Evolutionary conservation across 306 rosid genomes (phyloP), one percentile per base, ranked within the genome.

Genomic region (Cotoneaster glaucophyllus): DNA sequence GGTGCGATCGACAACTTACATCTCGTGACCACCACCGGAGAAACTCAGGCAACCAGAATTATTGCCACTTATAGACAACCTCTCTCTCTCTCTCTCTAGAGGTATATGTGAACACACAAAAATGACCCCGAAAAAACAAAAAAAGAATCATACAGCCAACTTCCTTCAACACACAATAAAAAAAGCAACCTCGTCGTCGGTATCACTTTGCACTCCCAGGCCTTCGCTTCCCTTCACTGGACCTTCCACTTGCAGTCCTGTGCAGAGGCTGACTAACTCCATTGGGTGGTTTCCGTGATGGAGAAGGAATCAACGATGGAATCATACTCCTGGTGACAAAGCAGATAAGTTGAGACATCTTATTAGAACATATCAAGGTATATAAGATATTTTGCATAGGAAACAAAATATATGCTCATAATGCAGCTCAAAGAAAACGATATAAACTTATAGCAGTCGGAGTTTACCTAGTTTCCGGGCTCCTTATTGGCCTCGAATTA

Each of bases 221-320:
- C 71, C 74, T 96, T 76, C 87, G 80, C 87, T 79, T 92, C 39
- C 74, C 88, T 75, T 88, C 97, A 57, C 56, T 63, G 18, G 84
- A 52, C 54, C 54, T 48, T 48, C 54, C 54, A 48, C 54, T 48
- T 48, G 84, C 84, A 1, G 82, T 70, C 76, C 79, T 85, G 24
- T 64, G 28, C 64, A 52, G 50, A 54, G 83, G 77, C 71, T 80
- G 92, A 77, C 74, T 66, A 29, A 34, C 77, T 65, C 73, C 74
- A 29, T 53, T 82, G 71, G 84, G 77, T 54, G 80, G 81, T 82
- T 82, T 96, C 82, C 88, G 83, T 44, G 97, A 80, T 3, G 99
- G 91, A 2, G 85, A 22, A 69, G 98, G 99, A 88, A 89, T 86
- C 70, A 86, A 78, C 44, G 97, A 92, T 70, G 97, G 96, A 73